Conservation (phyloP, 2,329 filamentous ascomycete species). For the Gaeumannomyces tritici region DNA sequence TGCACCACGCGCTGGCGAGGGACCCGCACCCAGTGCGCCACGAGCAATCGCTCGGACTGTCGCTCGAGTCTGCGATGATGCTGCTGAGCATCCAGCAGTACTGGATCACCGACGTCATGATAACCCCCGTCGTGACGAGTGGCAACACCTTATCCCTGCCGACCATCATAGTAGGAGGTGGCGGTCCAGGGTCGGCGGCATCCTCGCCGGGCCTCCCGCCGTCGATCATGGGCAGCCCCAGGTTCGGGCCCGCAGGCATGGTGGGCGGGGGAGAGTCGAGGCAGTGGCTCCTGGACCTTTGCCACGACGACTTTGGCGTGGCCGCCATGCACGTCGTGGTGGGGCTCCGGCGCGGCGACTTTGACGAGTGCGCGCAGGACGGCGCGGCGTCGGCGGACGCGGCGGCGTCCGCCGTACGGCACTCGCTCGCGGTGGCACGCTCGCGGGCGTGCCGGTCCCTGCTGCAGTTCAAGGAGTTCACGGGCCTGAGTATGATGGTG, state of each 20-base stretch:
- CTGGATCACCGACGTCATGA: conserved; percentile 4
- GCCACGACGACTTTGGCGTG: conserved; percentile 15
- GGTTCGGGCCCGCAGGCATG: neutral
- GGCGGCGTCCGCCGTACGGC: conserved; percentile 7
- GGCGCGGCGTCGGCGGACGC: conserved; percentile 1
- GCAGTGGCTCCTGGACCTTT: conserved; percentile 14
- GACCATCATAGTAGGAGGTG: conserved; percentile 13
- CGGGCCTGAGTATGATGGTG: conserved; percentile 10
- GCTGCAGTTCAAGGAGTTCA: conserved; percentile 14
- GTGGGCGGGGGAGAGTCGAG: neutral
- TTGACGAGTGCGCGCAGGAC: conserved; percentile 2
- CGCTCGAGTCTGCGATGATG: conserved; percentile 11
- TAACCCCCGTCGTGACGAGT: conserved; percentile 1
- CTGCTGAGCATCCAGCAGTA: conserved; percentile 13
- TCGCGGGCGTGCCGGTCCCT: conserved; percentile 12
- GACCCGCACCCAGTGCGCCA: neutral
- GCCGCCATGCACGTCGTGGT: conserved; percentile 13
- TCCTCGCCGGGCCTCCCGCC: conserved; percentile 10
- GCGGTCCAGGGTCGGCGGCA: conserved; percentile 1
- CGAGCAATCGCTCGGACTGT: conserved; percentile 6
- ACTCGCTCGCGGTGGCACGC: conserved; percentile 9
- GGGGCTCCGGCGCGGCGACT: conserved; percentile 8
- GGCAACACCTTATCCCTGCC: neutral
- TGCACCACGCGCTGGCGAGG: conserved; percentile 12
- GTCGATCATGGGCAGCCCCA: conserved; percentile 16